Evolutionary conservation across 2,329 filamentous ascomycete species (phyloP), one percentile per base, ranked within the genome.

Genomic region (Alternaria metachromatica): DNA sequence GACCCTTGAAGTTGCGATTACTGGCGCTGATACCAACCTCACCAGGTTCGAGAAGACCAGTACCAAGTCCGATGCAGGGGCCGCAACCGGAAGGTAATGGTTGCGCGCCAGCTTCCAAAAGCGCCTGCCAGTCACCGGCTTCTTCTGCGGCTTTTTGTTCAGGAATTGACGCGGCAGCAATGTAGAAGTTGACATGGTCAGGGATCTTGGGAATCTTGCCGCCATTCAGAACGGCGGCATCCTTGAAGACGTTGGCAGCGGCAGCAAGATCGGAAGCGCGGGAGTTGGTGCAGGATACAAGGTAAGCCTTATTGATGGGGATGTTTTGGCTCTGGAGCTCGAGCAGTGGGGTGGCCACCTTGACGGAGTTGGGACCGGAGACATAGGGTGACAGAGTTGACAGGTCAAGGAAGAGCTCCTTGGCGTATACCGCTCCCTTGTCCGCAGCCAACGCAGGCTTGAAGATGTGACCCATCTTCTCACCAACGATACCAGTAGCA

Each of bases 1-100:
- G 88, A 0, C 94, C 94, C 80, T 94, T 94, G 84, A 94, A 97
- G 80, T 97, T 97, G 11, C 94, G 86, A 83, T 97, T 97, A 55
- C 86, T 89, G 0, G 93, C 92, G 64, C 86, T 90, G 70, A 97
- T 94, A 21, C 94, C 94, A 10, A 94, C 89, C 81, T 97, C 94
- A n/a, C 92, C 93, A 2, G 88, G 86, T 78, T 97, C 90, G 1
- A 97, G 86, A 0, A 97, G 84, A 41, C 94, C 94, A 0, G 86
- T 88, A 9, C 91, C 93, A 0, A 97, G 86, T 8, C 94, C 94
- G 65, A 98, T 97, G 75, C 95, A 97, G 0, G 92, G 90, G 0
- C 89, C 93, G 68, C 94, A 97, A 0, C 91, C 91, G 8, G 92
- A 84, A 0, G 91, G 91, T 0, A 96, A 84, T 0, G 86, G 80